Evolutionary conservation across 495 filamentous ascomycete species (phyloP).

Genomic region (Podospora australis): DNA sequence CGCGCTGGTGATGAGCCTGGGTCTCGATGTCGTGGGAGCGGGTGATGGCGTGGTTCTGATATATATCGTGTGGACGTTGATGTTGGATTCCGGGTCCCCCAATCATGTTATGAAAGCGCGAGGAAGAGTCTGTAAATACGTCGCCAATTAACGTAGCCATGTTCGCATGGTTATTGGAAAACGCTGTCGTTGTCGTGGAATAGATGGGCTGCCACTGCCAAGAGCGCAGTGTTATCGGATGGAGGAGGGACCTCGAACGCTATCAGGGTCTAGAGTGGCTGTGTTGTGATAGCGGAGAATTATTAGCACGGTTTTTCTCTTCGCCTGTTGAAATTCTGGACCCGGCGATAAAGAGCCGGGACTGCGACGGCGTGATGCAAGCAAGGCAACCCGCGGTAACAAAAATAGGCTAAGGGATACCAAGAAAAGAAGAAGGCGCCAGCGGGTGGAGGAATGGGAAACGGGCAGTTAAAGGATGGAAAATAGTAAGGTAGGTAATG

Average conservation of each 20-base stretch:
- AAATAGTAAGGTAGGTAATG: no score
- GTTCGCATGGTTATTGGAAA: slow-evolving; percentile 22
- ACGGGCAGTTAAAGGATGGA: not conserved
- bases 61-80: slow-evolving; percentile 35
- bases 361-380: slow-evolving; percentile 4
- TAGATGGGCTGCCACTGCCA: slow-evolving; percentile 2
- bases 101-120: slow-evolving; percentile 43
- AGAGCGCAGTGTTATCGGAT: slow-evolving; percentile 16
- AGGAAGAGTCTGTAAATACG: slow-evolving; percentile 37
- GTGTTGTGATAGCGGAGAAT: slow-evolving; percentile 24
- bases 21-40: slow-evolving; percentile 35
- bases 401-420: not conserved
- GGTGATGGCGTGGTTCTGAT: slow-evolving; percentile 32
- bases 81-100: slow-evolving; percentile 25
- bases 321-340: slow-evolving; percentile 12
- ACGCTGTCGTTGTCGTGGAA: not conserved
- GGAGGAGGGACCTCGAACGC: slow-evolving; percentile 7
- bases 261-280: slow-evolving; percentile 19
- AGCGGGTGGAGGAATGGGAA: not conserved
- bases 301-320: slow-evolving; percentile 19
- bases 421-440: not conserved
- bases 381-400: not conserved
- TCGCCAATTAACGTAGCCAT: slow-evolving; percentile 47
- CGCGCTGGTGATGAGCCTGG: slow-evolving; percentile 18
- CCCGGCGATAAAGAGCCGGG: slow-evolving; percentile 29